Conservation (phyloP, 2,329 filamentous ascomycete genomes). For the Trichoderma sp. region DNA sequence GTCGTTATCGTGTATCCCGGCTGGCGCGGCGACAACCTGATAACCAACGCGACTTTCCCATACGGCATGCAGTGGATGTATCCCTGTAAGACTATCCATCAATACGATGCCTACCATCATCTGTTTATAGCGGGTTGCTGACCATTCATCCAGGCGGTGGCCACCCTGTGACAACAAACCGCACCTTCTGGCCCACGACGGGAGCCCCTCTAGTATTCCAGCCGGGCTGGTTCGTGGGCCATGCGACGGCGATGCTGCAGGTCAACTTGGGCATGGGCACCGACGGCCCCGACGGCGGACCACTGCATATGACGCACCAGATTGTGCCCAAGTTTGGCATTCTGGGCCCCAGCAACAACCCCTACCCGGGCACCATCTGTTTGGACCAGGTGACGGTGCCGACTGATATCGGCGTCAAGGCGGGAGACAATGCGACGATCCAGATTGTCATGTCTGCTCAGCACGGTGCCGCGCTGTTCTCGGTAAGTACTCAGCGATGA, state of each 20-base stretch:
- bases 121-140: constrained; percentile 29
- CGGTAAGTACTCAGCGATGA: constrained; percentile 55
- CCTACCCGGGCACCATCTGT: constrained; percentile 86
- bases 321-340: constrained; percentile 85
- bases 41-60: constrained; percentile 76
- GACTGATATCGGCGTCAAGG: constrained; percentile 66
- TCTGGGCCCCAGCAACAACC: constrained; percentile 75
- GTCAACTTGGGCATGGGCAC: constrained; percentile 88
- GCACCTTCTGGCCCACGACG: constrained; percentile 86
- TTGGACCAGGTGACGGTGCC: constrained; percentile 87
- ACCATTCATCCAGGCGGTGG: constrained; percentile 70
- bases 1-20: constrained; percentile 85
- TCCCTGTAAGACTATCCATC: constrained; percentile 73
- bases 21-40: constrained; percentile 84
- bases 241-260: constrained; percentile 80
- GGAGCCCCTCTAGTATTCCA: constrained; percentile 88
- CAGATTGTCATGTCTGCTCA: constrained; percentile 82
- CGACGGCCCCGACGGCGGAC: constrained; percentile 64
- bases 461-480: constrained; percentile 82
- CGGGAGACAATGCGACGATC: constrained; percentile 87
- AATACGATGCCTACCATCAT: background rate
- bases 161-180: constrained; percentile 74
- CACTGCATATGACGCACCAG: constrained; percentile 81
- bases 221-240: constrained; percentile 94
- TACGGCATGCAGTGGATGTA: constrained; percentile 96